A percentile compares a stretch with the other conserved stretches of the same genome.
Conservation (phyloP, 176 grass and related monocot species). For the Thinopyrum elongatum region DNA sequence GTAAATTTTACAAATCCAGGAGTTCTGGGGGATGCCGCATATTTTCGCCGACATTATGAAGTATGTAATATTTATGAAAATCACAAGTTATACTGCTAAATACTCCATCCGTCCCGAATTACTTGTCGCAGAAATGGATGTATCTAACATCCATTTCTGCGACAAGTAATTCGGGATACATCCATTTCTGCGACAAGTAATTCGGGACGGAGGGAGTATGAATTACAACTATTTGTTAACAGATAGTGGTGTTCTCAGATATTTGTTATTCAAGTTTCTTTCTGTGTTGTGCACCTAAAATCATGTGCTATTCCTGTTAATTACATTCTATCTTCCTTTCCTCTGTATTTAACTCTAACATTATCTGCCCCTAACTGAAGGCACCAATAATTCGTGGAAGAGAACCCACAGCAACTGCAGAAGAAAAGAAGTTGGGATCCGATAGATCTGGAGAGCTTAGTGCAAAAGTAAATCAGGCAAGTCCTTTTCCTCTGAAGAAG, state of each 20-base stretch:
- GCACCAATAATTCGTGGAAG: slow-evolving; percentile 85
- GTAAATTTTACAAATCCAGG: slow-evolving; percentile 98
- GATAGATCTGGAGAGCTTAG: slow-evolving; percentile 91
- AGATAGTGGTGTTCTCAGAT: neutral
- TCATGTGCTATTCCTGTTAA: neutral
- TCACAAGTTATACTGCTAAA: slow-evolving; percentile 9
- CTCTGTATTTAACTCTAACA: slow-evolving; percentile 14
- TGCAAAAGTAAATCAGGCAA: slow-evolving; percentile 94
- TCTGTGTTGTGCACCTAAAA: neutral
- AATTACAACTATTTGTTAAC: neutral
- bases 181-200: no score
- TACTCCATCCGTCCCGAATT: no score
- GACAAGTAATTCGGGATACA: no score
- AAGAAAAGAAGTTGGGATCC: slow-evolving; percentile 83
- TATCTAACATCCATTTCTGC: no score
- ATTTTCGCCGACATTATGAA: slow-evolving; percentile 95
- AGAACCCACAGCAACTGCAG: slow-evolving; percentile 71
- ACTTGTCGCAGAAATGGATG: no score
- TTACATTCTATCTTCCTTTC: slow-evolving; percentile 16
- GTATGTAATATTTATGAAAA: slow-evolving; percentile 29
- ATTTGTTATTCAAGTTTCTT: neutral
- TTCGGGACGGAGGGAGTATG: neutral
- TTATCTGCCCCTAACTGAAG: slow-evolving; percentile 39
- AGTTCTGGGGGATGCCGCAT: slow-evolving; percentile 71
- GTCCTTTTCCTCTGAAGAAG: slow-evolving; percentile 15